A percentile compares a stretch with the other conserved stretches of the same genome.
Evolutionary conservation across 345 rosid genomes (phyloP).

Genomic region (Carallia brachiata): DNA sequence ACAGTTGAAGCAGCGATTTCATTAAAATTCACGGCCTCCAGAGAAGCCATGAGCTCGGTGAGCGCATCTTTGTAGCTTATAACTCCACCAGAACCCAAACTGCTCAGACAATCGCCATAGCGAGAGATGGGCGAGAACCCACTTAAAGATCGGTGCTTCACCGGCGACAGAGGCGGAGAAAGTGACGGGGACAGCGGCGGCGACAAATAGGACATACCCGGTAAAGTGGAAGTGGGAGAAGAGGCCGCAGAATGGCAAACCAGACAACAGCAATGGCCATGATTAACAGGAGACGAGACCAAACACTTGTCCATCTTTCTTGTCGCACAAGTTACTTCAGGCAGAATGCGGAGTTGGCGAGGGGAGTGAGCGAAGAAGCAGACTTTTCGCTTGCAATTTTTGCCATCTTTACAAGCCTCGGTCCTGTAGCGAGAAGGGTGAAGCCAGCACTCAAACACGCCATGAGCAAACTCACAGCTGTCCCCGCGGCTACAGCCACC

Average conservation of each 20-base stretch:
- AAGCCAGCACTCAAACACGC: constrained; percentile 23
- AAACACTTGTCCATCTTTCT: not conserved
- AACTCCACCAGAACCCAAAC: constrained; percentile 24
- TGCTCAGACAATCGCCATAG: constrained; percentile 29
- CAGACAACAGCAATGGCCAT: constrained; percentile 48
- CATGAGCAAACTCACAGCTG: constrained; percentile 17
- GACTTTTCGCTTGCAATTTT: constrained; percentile 8
- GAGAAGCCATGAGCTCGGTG: constrained; percentile 48
- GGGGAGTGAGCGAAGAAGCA: constrained; percentile 22
- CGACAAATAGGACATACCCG: constrained; percentile 56
- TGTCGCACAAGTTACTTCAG: constrained; percentile 1
- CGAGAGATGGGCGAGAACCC: constrained; percentile 38
- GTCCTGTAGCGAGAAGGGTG: constrained; percentile 21
- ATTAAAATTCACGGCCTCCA: constrained; percentile 50
- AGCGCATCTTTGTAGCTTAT: constrained; percentile 52
- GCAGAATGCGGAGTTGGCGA: constrained; percentile 8
- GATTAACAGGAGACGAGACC: constrained; percentile 1
- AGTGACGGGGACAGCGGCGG: constrained; percentile 44
- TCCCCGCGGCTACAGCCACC: constrained; percentile 9
- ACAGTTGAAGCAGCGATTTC: constrained; percentile 35
- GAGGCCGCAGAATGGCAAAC: constrained; percentile 44
- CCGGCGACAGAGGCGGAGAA: constrained; percentile 81
- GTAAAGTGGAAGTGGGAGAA: constrained; percentile 74
- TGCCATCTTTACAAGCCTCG: constrained; percentile 11
- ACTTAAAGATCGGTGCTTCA: constrained; percentile 21